Conservation (phyloP, 2,329 filamentous ascomycete genomes). For the Hypoxylon sp. region DNA sequence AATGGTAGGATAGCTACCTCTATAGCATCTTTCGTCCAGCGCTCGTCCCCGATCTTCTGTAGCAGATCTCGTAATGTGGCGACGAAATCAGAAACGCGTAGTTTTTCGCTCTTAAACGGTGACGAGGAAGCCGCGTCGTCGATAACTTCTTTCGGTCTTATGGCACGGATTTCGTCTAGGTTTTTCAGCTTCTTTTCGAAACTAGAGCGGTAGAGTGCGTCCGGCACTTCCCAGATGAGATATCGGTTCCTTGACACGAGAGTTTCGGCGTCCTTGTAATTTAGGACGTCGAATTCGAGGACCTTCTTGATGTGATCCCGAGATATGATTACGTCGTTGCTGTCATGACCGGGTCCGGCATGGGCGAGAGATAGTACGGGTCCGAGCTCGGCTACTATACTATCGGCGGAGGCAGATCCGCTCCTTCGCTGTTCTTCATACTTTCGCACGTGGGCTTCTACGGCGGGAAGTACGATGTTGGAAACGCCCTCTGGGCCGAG, state of each 20-base stretch:
- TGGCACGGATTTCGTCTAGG: slow-evolving; percentile 23
- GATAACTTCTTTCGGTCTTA: neutral
- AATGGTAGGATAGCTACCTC: slow-evolving; percentile 39
- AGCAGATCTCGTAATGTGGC: slow-evolving; percentile 38
- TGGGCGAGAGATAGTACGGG: slow-evolving; percentile 23
- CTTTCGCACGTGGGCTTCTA: slow-evolving; percentile 32
- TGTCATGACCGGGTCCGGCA: neutral
- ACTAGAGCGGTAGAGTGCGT: slow-evolving; percentile 25
- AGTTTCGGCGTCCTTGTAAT: slow-evolving; percentile 34
- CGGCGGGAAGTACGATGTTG: slow-evolving; percentile 27
- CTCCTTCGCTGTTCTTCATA: slow-evolving; percentile 34
- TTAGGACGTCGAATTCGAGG: slow-evolving; percentile 41
- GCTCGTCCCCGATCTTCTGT: slow-evolving; percentile 32
- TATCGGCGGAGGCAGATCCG: neutral
- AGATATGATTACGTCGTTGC: slow-evolving; percentile 20
- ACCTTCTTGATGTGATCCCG: slow-evolving; percentile 42
- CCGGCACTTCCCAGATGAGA: slow-evolving; percentile 51
- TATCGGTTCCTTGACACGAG: slow-evolving; percentile 46
- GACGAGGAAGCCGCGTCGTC: neutral
- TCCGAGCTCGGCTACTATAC: slow-evolving; percentile 38
- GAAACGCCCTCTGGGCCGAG: slow-evolving; percentile 3
- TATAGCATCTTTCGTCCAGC: slow-evolving; percentile 46
- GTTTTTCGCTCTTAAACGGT: neutral
- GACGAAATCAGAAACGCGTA: slow-evolving; percentile 38
- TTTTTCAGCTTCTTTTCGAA: slow-evolving; percentile 19